Percentiles rank a stretch among this genome's conserved stretches.
phyloP scores from a whole-genome alignment of 495 filamentous ascomycete genomes.

The Tricharina praecox region DNA sequence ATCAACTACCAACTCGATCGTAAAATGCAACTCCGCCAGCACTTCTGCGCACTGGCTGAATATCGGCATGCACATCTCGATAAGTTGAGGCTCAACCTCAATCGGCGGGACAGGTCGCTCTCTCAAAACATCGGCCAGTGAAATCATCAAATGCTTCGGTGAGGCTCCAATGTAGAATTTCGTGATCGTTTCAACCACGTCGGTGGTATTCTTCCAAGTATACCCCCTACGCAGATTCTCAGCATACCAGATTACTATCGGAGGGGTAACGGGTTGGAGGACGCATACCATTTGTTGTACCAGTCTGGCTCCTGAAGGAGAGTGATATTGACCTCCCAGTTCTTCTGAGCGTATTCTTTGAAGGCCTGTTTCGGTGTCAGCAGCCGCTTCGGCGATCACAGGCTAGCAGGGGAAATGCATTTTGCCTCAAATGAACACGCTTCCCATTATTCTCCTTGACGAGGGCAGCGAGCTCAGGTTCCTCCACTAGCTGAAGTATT shows the following conservation, averaged over 20 bases:
- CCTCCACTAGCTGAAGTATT: too few species aligned
- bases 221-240: background rate
- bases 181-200: background rate
- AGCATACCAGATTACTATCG: background rate
- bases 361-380: too few species aligned
- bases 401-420: too few species aligned
- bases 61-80: background rate
- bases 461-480: too few species aligned
- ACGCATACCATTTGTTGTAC: background rate
- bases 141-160: too few species aligned
- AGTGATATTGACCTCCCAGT: background rate
- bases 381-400: too few species aligned
- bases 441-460: too few species aligned
- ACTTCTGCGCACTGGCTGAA: background rate
- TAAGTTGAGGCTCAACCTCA: too few species aligned
- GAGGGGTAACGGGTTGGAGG: background rate
- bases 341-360: background rate
- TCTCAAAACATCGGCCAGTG: too few species aligned
- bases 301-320: background rate
- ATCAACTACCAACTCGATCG: background rate
- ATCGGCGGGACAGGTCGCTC: too few species aligned
- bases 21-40: background rate
- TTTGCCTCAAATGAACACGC: too few species aligned
- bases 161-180: background rate
- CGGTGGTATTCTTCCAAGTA: background rate